Conservation (phyloP, 2,329 filamentous ascomycete genomes). For the Botrytis cinerea region DNA sequence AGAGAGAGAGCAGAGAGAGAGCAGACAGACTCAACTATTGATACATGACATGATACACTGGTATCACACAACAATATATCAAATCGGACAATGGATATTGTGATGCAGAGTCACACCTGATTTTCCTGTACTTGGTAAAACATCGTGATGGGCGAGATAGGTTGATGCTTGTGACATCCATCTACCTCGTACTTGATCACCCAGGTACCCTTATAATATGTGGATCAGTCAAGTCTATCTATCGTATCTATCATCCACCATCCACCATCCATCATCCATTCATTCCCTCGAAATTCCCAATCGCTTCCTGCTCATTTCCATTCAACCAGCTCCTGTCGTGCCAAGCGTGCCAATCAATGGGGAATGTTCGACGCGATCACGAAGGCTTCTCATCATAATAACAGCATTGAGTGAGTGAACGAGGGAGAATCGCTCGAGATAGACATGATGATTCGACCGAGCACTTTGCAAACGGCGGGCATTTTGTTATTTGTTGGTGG, state of each 20-base stretch:
- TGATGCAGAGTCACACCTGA: neutral
- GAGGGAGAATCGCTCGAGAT: neutral
- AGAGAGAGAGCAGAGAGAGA: neutral
- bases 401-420: neutral
- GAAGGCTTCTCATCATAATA: neutral
- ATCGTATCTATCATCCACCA: neutral
- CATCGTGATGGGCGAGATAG: neutral
- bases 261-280: neutral
- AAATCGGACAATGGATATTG: neutral
- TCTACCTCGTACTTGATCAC: constrained; percentile 1
- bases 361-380: constrained; percentile 11
- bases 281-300: neutral
- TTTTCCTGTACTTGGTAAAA: neutral
- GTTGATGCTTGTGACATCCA: neutral
- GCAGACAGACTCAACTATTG: neutral
- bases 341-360: constrained; percentile 14
- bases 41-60: neutral
- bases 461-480: neutral
- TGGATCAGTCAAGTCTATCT: neutral
- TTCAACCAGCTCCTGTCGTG: neutral
- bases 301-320: neutral
- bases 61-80: neutral
- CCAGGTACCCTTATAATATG: neutral
- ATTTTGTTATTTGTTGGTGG: neutral
- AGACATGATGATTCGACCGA: neutral